These are phyloP conservation scores for Eutrema japonicum DNA, from an alignment of 345 rosid genomes.

Conservation along the genomic window DNA sequence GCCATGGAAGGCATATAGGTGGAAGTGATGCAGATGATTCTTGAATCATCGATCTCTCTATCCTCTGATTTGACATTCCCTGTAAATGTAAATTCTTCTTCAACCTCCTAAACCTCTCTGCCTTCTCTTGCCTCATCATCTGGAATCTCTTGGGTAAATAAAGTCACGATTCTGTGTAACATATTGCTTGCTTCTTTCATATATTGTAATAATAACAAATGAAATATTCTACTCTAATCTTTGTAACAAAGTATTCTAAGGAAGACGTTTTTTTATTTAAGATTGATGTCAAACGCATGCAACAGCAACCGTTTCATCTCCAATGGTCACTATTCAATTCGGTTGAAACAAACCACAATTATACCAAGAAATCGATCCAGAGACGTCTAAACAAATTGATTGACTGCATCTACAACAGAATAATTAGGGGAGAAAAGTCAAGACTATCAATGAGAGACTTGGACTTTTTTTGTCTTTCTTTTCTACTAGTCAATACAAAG, in stretches of 20 bases:
- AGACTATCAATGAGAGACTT: slow-evolving; percentile 12
- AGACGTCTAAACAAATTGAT: neutral
- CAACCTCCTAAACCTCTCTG: neutral
- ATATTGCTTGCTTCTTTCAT: slow-evolving; percentile 4
- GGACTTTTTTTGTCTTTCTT: neutral
- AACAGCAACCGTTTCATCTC: neutral
- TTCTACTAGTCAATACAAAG: slow-evolving; percentile 7
- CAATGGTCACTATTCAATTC: too few relatives aligned
- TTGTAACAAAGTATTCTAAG: neutral
- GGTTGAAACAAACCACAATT: neutral
- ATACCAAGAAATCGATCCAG: neutral
- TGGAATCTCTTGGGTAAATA: slow-evolving; percentile 24
- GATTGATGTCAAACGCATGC: neutral
- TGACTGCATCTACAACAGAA: neutral
- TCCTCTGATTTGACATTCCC: slow-evolving; percentile 15
- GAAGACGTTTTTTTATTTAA: neutral
- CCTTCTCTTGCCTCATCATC: neutral
- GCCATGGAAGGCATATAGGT: slow-evolving; percentile 70
- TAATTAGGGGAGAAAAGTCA: slow-evolving; percentile 4
- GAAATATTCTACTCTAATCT: neutral
- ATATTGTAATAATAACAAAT: slow-evolving; percentile 10
- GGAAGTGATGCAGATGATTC: slow-evolving; percentile 95
- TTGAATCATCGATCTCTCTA: slow-evolving; percentile 43
- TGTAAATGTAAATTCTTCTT: slow-evolving; percentile 41
- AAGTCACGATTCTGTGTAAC: slow-evolving; percentile 29